Conservation (phyloP, 148 eudicot genomes). For the Amaranthus palmeri region DNA sequence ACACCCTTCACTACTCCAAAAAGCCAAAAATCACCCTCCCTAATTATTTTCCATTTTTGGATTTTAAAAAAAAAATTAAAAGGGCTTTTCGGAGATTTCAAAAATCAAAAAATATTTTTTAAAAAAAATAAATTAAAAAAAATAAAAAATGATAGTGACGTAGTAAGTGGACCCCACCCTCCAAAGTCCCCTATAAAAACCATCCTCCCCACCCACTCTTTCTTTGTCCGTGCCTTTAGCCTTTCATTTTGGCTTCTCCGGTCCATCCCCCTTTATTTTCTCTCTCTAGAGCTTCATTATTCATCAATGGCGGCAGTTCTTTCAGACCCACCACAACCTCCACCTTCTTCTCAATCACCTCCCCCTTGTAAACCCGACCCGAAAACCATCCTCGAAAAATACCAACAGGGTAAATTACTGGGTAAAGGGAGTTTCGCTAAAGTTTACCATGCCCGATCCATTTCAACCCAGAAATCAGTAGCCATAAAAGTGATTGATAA, state of each 20-base stretch:
- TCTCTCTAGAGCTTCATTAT: background rate
- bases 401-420: slow-evolving; percentile 39
- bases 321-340: slow-evolving; percentile 23
- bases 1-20: too few species aligned
- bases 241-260: background rate
- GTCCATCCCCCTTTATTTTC: background rate
- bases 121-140: too few species aligned
- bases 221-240: background rate
- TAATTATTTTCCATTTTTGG: too few species aligned
- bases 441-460: slow-evolving; percentile 47
- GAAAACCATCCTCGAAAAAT: slow-evolving; percentile 43
- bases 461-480: slow-evolving; percentile 25
- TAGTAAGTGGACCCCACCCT: background rate
- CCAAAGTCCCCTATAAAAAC: slow-evolving; percentile 8
- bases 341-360: slow-evolving; percentile 12
- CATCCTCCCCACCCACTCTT: background rate
- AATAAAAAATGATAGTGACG: too few species aligned
- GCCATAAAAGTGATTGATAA: slow-evolving; percentile 74
- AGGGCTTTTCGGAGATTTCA: too few species aligned
- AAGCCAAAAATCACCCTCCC: too few species aligned
- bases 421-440: slow-evolving; percentile 86
- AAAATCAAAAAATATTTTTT: too few species aligned
- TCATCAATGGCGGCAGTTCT: slow-evolving; percentile 28
- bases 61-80: too few species aligned
- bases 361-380: background rate